Base-by-base conservation (phyloP, 257 asterid species). In the Nicotiana tomentosiformis region DNA sequence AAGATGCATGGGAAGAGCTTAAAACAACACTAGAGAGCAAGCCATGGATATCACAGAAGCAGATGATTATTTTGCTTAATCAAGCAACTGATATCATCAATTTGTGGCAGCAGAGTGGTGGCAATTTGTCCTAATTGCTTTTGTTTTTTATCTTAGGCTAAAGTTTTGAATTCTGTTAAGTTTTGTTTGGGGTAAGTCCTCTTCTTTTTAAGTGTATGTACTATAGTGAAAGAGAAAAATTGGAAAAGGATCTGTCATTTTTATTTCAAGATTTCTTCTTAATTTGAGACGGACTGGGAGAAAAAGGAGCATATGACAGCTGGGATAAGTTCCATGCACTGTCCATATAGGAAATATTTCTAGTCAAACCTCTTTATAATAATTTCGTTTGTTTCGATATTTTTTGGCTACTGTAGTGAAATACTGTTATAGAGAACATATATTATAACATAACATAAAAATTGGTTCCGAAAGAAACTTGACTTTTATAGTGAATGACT, bases 31-130 rank as follows among this genome's bases (percentile, higher is more conserved):
- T 89, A 72, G 92, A 89, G 82, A 81, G 82, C 85, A 89, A 86
- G 83, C 89, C 92, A 37, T 89, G 90, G 90, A 84, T 89, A 39
- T 87, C 92, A 64, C 92, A 89, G 78, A 89, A 89, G 82, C 88
- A 89, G 68, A 89, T 89, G 90, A 89, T 89, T 76, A 89, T 89
- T 66, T 88, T 89, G 56, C 89, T 89, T 26, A 89, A 89, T 87
- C 92, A 89, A 64, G 90, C 92, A 5, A 89, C 92, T 78, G 92
- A 89, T 86, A 89, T 89, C 15, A 89, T 89, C 76, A 89, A 89
- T 60, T 84, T 89, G 62, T 89, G 92, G 92, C 92, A 89, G 82
- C 92, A 89, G 58, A 89, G 89, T 87, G 92, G 92, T 74, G 92
- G 89, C 82, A 84, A 80, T 78, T 84, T 87, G 82, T 84, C 92